These are phyloP conservation scores for Erucastrum elatum DNA, from an alignment of 345 rosid genomes.

Conservation along the genomic window DNA sequence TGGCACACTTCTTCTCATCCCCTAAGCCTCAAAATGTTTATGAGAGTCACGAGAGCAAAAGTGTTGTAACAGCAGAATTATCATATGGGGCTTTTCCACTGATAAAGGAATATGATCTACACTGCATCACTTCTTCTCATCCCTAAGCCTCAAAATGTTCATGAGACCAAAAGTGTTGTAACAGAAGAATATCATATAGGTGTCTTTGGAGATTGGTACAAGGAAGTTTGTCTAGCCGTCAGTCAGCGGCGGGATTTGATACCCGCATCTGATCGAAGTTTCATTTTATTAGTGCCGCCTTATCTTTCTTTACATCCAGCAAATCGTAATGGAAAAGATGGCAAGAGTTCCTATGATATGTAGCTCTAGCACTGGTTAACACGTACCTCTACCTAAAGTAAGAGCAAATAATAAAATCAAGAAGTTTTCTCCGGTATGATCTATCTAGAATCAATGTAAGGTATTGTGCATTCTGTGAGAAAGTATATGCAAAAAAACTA, in stretches of 20 bases:
- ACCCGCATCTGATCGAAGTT: no score
- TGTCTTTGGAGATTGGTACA: background rate
- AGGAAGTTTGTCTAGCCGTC: background rate
- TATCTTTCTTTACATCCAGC: background rate
- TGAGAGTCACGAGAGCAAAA: background rate
- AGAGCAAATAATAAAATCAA: no score
- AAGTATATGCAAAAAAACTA: background rate
- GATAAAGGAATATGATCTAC: no score
- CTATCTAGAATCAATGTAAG: background rate
- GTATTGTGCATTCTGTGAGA: background rate
- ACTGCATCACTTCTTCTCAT: no score
- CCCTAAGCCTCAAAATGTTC: no score
- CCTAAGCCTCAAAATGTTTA: slow-evolving; percentile 7
- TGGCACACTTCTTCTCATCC: background rate
- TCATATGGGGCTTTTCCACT: no score
- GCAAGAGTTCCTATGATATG: background rate
- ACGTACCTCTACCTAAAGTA: no score
- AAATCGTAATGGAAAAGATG: background rate
- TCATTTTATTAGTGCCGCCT: no score
- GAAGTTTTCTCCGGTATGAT: no score
- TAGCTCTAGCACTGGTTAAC: background rate
- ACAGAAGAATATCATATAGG: no score
- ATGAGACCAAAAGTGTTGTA: no score
- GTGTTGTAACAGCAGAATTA: background rate
- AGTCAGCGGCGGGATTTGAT: no score